Conservation (phyloP, 2,329 filamentous ascomycete species). For the Monilinia laxa region DNA sequence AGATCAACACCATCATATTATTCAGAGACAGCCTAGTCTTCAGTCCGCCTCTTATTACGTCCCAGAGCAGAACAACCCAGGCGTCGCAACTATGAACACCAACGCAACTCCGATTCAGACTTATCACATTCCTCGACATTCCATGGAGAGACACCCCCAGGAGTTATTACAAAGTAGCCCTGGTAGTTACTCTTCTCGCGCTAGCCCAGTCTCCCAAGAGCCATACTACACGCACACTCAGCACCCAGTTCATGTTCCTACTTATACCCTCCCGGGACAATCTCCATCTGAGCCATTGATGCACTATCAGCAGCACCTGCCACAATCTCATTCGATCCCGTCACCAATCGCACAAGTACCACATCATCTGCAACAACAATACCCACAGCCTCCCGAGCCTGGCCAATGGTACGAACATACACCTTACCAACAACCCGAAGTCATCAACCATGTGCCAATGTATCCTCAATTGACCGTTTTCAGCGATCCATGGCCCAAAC, state of each 20-base stretch:
- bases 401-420: conserved; percentile 54
- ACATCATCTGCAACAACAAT: conserved; percentile 43
- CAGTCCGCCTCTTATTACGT: conserved; percentile 48
- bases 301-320: conserved; percentile 39
- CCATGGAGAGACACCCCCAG: conserved; percentile 44
- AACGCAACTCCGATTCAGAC: conserved; percentile 48
- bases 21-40: conserved; percentile 38
- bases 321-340: conserved; percentile 34
- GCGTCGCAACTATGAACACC: conserved; percentile 61
- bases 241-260: conserved; percentile 49
- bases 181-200: conserved; percentile 56
- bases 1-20: conserved; percentile 46
- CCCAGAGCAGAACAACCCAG: conserved; percentile 61
- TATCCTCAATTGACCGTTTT: conserved; percentile 51
- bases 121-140: conserved; percentile 48
- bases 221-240: conserved; percentile 54
- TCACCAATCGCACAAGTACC: conserved; percentile 39
- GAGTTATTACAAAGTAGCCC: conserved; percentile 59
- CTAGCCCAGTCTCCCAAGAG: conserved; percentile 54
- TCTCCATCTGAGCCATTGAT: conserved; percentile 50
- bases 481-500: conserved; percentile 57
- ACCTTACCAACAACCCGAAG: conserved; percentile 57
- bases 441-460: conserved; percentile 53
- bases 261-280: conserved; percentile 50
- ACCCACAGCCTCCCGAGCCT: conserved; percentile 44